Evolutionary conservation across 371 early-diverging fungal genomes (phyloP).

Genomic region (Basidiobolus meristosporus): DNA sequence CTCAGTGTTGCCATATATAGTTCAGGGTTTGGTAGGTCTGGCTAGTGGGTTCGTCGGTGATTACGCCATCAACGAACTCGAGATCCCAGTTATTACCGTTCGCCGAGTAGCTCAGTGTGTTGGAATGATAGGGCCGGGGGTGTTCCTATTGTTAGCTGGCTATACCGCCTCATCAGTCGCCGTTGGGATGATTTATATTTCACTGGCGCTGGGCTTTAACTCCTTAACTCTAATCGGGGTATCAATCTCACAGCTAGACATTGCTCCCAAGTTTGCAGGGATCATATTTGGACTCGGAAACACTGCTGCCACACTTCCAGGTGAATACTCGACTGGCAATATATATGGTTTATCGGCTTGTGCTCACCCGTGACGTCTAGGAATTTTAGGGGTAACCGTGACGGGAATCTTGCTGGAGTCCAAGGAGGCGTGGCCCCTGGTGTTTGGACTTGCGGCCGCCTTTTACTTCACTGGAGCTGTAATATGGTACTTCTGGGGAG

Average conservation of each 20-base stretch:
- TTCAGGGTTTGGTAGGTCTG: not conserved
- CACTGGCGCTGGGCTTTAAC: not conserved
- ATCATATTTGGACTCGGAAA: constrained; percentile 1
- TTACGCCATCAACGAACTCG: not conserved
- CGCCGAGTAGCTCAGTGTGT: not conserved
- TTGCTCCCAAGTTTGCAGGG: not conserved
- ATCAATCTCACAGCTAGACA: not conserved
- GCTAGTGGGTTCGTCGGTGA: not conserved
- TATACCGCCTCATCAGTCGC: not conserved
- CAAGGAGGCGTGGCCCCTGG: not conserved
- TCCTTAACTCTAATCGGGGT: not conserved
- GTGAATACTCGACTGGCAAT: not conserved
- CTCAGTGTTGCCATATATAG: not conserved
- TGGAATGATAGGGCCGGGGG: not conserved
- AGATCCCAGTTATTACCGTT: not conserved
- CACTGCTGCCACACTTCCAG: not conserved
- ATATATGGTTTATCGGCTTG: too few relatives aligned
- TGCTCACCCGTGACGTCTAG: too few relatives aligned
- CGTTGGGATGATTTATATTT: too few relatives aligned
- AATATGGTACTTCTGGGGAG: not conserved
- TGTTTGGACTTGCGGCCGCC: not conserved
- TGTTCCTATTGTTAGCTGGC: not conserved
- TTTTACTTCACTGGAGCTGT: not conserved
- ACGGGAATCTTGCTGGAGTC: not conserved
- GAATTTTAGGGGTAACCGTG: too few relatives aligned